These are phyloP conservation scores for Asterionellopsis glacialis DNA, from an alignment of 108 stramenopile species.

Conservation along the genomic window DNA sequence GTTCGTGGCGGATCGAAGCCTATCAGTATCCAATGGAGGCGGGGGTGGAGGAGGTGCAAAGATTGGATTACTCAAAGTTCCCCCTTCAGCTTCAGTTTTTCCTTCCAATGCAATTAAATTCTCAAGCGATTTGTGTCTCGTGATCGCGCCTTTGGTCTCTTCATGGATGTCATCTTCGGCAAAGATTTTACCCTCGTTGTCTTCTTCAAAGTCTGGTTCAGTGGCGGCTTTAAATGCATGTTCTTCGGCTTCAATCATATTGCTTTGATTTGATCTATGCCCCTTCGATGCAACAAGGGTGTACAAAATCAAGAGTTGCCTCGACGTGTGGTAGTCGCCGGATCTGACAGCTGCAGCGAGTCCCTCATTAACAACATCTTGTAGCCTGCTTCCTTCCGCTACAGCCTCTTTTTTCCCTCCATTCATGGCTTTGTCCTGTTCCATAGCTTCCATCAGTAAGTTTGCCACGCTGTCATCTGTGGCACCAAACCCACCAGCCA, in stretches of 20 bases:
- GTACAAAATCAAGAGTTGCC: constrained; percentile 83
- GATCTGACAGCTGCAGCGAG: constrained; percentile 71
- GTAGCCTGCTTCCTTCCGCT: constrained; percentile 26
- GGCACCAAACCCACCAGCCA: constrained; percentile 85
- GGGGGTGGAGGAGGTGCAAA: constrained; percentile 65
- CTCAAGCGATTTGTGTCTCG: background rate
- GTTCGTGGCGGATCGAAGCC: constrained; percentile 81
- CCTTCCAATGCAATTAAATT: constrained; percentile 15
- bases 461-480: constrained; percentile 81
- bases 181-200: background rate
- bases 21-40: constrained; percentile 87
- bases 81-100: background rate
- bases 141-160: background rate
- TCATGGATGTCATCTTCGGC: background rate
- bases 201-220: constrained; percentile 2
- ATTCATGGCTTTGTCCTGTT: constrained; percentile 46
- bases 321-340: constrained; percentile 79
- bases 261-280: constrained; percentile 11
- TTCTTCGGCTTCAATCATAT: constrained; percentile 1
- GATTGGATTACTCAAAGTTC: constrained; percentile 20
- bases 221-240: constrained; percentile 3
- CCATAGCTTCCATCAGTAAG: constrained; percentile 71
- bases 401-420: constrained; percentile 9
- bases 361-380: constrained; percentile 88
- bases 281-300: constrained; percentile 73